Evolutionary conservation across 345 rosid genomes (phyloP).

Genomic region (Populus davidiana): DNA sequence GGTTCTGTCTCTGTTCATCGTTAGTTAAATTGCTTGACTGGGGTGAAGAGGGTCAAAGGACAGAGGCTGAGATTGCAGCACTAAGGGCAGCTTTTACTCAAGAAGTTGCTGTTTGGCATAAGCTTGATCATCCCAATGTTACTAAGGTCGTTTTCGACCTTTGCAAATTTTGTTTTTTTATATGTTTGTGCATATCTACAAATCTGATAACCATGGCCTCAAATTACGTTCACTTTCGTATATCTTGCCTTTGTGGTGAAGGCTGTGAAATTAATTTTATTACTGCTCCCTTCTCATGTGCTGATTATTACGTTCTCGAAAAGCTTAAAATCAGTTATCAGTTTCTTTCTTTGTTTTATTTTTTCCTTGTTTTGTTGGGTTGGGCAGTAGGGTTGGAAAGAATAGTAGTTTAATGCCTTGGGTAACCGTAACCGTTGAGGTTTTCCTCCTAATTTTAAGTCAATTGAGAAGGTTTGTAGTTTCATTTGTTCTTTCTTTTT

Average conservation of each 20-base stretch:
- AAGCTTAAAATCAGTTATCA: neutral
- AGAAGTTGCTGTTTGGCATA: slow-evolving; percentile 99
- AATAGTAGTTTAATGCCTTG: neutral
- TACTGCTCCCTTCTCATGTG: too few species aligned
- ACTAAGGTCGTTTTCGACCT: slow-evolving; percentile 60
- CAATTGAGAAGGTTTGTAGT: neutral
- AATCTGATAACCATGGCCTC: neutral
- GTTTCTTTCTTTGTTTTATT: neutral
- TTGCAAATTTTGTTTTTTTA: neutral
- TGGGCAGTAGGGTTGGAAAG: neutral
- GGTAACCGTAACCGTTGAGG: neutral
- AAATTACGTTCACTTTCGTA: neutral
- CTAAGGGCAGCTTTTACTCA: slow-evolving; percentile 81
- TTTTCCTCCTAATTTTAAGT: neutral
- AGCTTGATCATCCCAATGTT: slow-evolving; percentile 94
- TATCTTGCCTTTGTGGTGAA: neutral
- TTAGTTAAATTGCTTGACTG: slow-evolving; percentile 97
- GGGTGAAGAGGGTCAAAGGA: slow-evolving; percentile 99
- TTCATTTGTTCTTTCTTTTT: neutral
- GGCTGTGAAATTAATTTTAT: neutral
- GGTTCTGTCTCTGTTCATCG: slow-evolving; percentile 12
- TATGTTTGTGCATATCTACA: neutral
- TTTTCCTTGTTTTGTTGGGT: neutral
- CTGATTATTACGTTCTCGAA: neutral
- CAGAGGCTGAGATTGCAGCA: slow-evolving; percentile 81